Percentiles rank a stretch among this genome's conserved stretches.
phyloP scores from a whole-genome alignment of 2,329 filamentous ascomycete species.

The Dichotomopilus funicola region DNA sequence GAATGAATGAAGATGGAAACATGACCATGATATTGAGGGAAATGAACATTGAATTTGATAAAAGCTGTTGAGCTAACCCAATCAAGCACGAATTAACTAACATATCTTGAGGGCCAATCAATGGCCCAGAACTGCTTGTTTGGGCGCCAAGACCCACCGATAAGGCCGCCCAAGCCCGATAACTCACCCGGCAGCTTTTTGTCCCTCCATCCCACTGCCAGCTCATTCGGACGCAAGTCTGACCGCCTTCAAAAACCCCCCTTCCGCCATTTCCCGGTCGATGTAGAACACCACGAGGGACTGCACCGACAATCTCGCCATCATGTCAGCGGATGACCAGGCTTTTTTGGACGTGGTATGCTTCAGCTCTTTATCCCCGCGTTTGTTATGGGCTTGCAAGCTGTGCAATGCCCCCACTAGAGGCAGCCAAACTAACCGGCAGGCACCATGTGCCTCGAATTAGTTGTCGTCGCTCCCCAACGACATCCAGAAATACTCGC shows the following conservation, averaged over 20 bases:
- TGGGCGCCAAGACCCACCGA: conserved; percentile 5
- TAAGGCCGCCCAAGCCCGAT: conserved; percentile 10
- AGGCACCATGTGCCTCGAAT: background rate
- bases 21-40: background rate
- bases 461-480: conserved; percentile 49
- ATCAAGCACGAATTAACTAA: background rate
- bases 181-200: conserved; percentile 2
- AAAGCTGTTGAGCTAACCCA: background rate
- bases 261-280: background rate
- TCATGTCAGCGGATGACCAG: conserved; percentile 73
- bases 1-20: background rate
- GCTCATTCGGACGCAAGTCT: background rate
- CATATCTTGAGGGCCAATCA: conserved; percentile 11
- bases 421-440: conserved; percentile 6
- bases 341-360: conserved; percentile 71
- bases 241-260: background rate
- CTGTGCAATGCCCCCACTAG: background rate
- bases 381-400: too few species aligned
- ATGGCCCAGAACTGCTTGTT: background rate
- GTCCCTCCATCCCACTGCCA: background rate
- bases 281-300: background rate
- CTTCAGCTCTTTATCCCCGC: conserved; percentile 3
- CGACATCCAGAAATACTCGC: conserved; percentile 64
- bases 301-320: background rate
- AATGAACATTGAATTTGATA: background rate